Percentiles rank a stretch among this genome's conserved stretches.
phyloP scores from a whole-genome alignment of 495 filamentous ascomycete genomes.

The Penicillium alfredii region DNA sequence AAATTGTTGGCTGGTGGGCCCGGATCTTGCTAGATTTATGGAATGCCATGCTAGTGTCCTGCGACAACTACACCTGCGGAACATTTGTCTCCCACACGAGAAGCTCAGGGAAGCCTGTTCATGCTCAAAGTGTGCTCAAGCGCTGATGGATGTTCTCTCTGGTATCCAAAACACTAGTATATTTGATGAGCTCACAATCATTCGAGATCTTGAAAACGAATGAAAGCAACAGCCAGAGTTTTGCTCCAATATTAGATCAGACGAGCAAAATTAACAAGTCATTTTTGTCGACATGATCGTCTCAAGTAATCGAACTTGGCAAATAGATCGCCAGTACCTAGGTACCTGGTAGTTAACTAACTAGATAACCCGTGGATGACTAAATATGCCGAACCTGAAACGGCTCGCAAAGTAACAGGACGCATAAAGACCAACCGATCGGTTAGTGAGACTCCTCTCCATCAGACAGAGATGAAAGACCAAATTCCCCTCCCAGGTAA shows the following conservation, averaged over 20 bases:
- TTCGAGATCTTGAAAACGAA: not conserved
- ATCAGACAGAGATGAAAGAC: not conserved
- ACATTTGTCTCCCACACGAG: not conserved
- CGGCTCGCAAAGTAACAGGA: not conserved
- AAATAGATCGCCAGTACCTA: no score
- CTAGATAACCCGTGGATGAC: no score
- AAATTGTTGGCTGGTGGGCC: constrained; percentile 6
- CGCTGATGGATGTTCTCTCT: not conserved
- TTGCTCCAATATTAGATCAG: no score
- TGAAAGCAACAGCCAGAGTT: no score
- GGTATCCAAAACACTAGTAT: not conserved
- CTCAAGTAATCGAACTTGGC: no score
- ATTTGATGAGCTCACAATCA: not conserved
- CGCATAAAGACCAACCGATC: not conserved
- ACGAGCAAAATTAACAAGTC: no score
- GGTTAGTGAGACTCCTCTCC: not conserved
- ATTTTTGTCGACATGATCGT: no score
- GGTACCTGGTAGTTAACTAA: not conserved
- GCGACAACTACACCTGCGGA: not conserved
- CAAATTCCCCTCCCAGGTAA: constrained; percentile 2
- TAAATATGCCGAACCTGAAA: not conserved
- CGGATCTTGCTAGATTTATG: not conserved
- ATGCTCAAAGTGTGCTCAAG: not conserved
- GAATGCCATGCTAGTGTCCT: not conserved
- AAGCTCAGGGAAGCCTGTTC: not conserved